Base-by-base conservation (phyloP, 2,329 filamentous ascomycete genomes). In the Trichoderma hamatum region DNA sequence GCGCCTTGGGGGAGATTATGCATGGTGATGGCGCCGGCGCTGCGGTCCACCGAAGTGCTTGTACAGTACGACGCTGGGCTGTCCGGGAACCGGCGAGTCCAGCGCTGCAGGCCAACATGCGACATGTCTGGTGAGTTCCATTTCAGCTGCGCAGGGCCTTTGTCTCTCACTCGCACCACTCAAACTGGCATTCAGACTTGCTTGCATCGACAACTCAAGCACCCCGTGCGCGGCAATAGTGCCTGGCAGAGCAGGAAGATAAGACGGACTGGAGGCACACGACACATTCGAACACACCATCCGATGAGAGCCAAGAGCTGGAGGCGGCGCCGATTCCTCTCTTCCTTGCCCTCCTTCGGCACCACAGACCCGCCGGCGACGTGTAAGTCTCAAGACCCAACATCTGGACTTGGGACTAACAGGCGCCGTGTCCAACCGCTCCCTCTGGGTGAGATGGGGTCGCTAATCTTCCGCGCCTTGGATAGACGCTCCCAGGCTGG, bases 281-380 rank as follows among this genome's bases (percentile, higher is more conserved):
- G 24, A n/a, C 58, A 32, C 34, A 13, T 13, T 19, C 28, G 14
- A 34, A 9, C 36, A 43, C 36, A 19, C n/a, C 28, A 43, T 43
- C 39, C n/a, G 39, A 43, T 19, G n/a, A n/a, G 19, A 34, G 60
- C 60, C 60, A 51, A 34, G 43, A 36, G 16, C 34, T 39, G 39
- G 49, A 55, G 61, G 49, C 61, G 61, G 16, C 11, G 16, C 52
- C 52, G 52, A 55, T 43, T 39, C 28, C 55, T 43, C 60, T 51
- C 46, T 52, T 24, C 28, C 43, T 52, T 24, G 19, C 49, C 54
- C 51, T 54, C 52, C 54, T 39, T 65, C 51, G 62, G 62, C 62
- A 56, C 51, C 61, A 56, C 49, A 43, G 51, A 65, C 62, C 62
- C 62, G 62, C 62, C 26, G 34, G 61, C 46, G 61, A 64, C 51